A percentile compares a stretch with the other conserved stretches of the same genome.
Evolutionary conservation across 2,329 filamentous ascomycete genomes (phyloP).

Genomic region (Daldinia sp.): DNA sequence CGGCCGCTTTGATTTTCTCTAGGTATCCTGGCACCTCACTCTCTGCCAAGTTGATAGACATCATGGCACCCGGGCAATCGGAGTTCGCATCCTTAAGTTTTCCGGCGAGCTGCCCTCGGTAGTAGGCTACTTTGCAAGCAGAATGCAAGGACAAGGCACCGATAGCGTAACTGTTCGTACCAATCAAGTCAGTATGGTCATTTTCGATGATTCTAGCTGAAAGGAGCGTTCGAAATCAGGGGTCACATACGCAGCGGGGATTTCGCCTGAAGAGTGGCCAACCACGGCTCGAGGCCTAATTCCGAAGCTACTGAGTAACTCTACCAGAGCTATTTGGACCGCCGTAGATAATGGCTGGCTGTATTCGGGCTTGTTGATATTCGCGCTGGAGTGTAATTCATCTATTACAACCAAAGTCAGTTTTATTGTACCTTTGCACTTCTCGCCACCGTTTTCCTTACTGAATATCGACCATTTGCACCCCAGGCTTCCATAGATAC

Average conservation of each 20-base stretch:
- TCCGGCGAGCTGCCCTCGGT: conserved; percentile 40
- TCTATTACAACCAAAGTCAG: neutral
- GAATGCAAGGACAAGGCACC: conserved; percentile 36
- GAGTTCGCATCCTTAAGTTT: conserved; percentile 19
- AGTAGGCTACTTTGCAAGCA: conserved; percentile 45
- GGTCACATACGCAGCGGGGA: conserved; percentile 43
- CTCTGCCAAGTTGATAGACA: conserved; percentile 37
- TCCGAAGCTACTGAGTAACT: conserved; percentile 40
- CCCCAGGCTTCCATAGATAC: conserved; percentile 20
- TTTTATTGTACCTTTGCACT: neutral
- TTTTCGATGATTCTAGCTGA: neutral
- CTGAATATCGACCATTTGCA: conserved; percentile 32
- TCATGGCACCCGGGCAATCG: conserved; percentile 33
- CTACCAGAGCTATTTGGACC: conserved; percentile 46
- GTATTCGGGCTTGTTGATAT: conserved; percentile 35
- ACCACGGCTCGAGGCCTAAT: conserved; percentile 38
- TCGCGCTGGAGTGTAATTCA: neutral
- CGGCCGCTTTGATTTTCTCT: conserved; percentile 15
- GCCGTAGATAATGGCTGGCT: conserved; percentile 44
- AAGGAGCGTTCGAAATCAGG: neutral
- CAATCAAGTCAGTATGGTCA: neutral
- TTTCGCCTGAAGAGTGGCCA: conserved; percentile 49
- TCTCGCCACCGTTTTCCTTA: conserved; percentile 2
- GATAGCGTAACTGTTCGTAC: conserved; percentile 34
- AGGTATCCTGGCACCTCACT: conserved; percentile 24